Evolutionary conservation across 257 asterid species (phyloP), one percentile per base, ranked within the genome.

Genomic region (Capsicum pubescens): DNA sequence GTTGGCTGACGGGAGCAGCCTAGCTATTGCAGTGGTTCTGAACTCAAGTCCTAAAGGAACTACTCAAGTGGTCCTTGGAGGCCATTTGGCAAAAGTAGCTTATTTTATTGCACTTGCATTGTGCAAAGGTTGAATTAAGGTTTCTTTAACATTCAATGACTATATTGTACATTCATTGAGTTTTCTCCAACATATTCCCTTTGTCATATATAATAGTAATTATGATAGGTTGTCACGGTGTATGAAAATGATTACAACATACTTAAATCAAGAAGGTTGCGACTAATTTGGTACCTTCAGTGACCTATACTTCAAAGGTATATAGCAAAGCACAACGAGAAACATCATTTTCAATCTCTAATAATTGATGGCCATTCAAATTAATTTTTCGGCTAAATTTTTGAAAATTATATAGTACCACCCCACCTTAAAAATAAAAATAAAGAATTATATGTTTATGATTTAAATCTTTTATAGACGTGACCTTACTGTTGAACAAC

Each of bases 1-100:
- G 81, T 16, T 88, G 84, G 88, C 86, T n/a, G 91, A 88, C 86
- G 91, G 91, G 59, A 88, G 89, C 72, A 83, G 91, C 50, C 82
- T 88, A 63, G 89, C 84, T 6, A 85, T 64, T 84, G 91, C 86
- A 14, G 84, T 88, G 11, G 86, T 88, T 42, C 68, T 88, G 6
- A 88, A 86, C 46, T 82, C 84, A 26, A 26, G 32, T 52, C 91
- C 91, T 3, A 84, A 86, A 70, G 89, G 87, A 79, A 80, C 88
- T 4, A 60, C 87, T 16, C 81, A 85, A 71, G 89, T 88, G 32
- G 74, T 84, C 57, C 64, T 88, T 13, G 36, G 58, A 59, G 87
- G 87, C 5, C 58, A 55, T 21, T 42, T 86, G 4, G 78, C 89
- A 46, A 88, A 88, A 82, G 78, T 86, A 57, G 82, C 89, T 76